phyloP scores from a whole-genome alignment of 169 alveolate species.

The Miamiensis avidus region DNA sequence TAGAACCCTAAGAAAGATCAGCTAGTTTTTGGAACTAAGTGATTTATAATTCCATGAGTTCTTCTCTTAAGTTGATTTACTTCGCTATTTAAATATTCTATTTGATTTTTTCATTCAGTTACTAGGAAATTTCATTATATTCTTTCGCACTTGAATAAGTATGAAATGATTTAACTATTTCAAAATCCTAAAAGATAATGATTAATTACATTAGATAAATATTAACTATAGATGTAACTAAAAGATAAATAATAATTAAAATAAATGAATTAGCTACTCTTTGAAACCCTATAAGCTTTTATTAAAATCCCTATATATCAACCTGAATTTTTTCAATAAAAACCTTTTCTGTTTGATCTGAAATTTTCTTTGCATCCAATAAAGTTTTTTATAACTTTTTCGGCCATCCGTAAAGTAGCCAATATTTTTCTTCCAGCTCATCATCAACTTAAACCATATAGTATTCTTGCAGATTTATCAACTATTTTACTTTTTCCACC shows the following conservation, averaged over 20 bases:
- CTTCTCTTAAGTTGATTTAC: slow-evolving; percentile 1
- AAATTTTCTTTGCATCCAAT: background rate
- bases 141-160: background rate
- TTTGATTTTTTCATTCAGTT: background rate
- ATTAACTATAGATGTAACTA: too few relatives aligned
- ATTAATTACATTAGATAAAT: too few relatives aligned
- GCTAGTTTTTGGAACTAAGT: background rate
- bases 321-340: too few relatives aligned
- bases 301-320: background rate
- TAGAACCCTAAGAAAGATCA: background rate
- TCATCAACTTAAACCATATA: background rate
- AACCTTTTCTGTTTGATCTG: background rate
- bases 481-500: too few relatives aligned
- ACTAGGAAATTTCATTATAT: background rate
- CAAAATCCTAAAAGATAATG: background rate
- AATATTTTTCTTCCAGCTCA: background rate
- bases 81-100: too few relatives aligned
- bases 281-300: too few relatives aligned
- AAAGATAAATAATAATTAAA: too few relatives aligned
- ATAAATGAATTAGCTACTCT: too few relatives aligned
- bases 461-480: too few relatives aligned
- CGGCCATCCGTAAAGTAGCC: background rate
- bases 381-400: too few relatives aligned
- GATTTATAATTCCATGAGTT: background rate
- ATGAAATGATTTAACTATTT: too few relatives aligned